phyloP scores from a whole-genome alignment of 148 eudicot genomes.

The Arbutus unedo region DNA sequence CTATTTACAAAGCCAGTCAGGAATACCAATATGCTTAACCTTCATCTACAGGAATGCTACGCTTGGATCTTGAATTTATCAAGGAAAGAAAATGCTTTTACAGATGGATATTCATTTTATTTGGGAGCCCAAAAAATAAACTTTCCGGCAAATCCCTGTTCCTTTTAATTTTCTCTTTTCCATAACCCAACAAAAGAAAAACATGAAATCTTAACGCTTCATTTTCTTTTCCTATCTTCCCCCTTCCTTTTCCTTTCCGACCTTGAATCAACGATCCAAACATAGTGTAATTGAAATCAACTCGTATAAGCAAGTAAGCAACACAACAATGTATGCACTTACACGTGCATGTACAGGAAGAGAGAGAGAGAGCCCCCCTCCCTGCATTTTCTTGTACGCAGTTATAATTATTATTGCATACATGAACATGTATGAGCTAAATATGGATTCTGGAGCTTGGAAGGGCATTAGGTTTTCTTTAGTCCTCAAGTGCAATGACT shows the following conservation, averaged over 20 bases:
- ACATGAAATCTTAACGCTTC: not conserved
- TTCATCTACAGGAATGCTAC: not conserved
- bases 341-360: not conserved
- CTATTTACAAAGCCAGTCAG: not conserved
- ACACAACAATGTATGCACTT: not conserved
- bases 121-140: too few species aligned
- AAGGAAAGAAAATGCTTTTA: not conserved
- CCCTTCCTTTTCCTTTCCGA: not conserved
- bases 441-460: slow-evolving; percentile 7
- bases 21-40: not conserved
- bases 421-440: not conserved
- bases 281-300: not conserved
- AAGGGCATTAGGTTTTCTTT: not conserved
- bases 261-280: not conserved
- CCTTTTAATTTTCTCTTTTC: not conserved
- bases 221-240: not conserved
- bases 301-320: not conserved
- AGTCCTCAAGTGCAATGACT: not conserved
- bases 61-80: not conserved
- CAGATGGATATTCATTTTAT: too few species aligned
- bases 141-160: not conserved
- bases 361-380: not conserved
- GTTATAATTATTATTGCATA: not conserved
- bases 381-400: not conserved
- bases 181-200: not conserved